phyloP scores from a whole-genome alignment of 352 stramenopile genomes.

The Thalassiosira ordinaria region DNA sequence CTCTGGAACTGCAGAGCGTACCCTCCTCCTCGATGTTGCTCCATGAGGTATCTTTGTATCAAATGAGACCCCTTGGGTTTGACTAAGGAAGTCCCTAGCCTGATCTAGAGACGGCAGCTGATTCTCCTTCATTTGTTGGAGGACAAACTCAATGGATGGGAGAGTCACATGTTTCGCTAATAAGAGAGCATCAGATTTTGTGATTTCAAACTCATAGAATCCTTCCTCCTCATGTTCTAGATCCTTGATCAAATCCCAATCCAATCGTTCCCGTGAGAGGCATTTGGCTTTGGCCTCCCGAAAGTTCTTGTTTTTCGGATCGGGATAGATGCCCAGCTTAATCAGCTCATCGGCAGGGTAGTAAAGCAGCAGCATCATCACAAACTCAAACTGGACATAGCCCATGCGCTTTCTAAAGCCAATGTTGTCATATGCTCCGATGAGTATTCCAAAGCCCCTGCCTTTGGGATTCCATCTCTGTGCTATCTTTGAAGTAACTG shows the following conservation, averaged over 20 bases:
- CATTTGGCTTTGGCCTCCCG: no score
- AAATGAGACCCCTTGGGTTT: background rate
- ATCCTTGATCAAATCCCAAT: no score
- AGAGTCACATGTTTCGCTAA: background rate
- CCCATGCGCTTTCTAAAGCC: constrained; percentile 12
- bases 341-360: background rate
- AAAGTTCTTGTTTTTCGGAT: background rate
- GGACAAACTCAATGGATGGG: background rate
- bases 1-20: no score
- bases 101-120: background rate
- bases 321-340: background rate
- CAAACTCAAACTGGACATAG: constrained; percentile 21
- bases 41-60: background rate
- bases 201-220: background rate
- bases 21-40: no score
- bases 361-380: background rate
- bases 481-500: constrained; percentile 9
- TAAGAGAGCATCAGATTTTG: background rate
- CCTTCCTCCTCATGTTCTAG: background rate
- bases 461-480: constrained; percentile 13
- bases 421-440: constrained; percentile 21
- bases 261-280: no score
- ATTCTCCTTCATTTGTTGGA: background rate
- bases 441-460: background rate
- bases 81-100: background rate